phyloP scores from a whole-genome alignment of 768 basidiomycete genomes.

The Mycena crocata region DNA sequence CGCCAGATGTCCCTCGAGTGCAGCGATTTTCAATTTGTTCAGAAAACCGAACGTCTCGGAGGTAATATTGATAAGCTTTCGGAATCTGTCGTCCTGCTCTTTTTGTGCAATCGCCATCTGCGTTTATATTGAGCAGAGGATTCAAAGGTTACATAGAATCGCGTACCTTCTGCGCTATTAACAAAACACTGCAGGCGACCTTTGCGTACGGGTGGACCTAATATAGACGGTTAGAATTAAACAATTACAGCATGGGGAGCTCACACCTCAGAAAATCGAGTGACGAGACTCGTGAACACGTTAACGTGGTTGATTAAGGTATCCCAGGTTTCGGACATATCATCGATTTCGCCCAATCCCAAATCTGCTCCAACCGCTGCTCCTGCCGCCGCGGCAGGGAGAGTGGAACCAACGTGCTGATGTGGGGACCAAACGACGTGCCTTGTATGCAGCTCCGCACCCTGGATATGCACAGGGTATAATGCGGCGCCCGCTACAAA shows the following conservation, averaged over 20 bases:
- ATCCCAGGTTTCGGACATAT: background rate
- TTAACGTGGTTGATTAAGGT: conserved; percentile 6
- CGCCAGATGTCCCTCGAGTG: conserved; percentile 25
- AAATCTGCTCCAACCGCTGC: no score
- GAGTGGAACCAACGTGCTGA: background rate
- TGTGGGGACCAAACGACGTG: background rate
- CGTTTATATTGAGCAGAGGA: no score
- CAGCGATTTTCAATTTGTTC: conserved; percentile 5
- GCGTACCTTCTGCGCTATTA: conserved; percentile 19
- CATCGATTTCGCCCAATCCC: background rate
- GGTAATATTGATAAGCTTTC: conserved; percentile 9
- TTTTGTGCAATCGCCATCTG: conserved; percentile 12
- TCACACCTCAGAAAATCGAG: conserved; percentile 13
- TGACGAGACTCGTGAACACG: conserved; percentile 1
- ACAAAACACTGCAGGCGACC: conserved; percentile 17
- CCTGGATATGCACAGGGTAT: background rate
- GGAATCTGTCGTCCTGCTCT: conserved; percentile 14
- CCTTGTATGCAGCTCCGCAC: background rate
- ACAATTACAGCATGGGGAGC: background rate
- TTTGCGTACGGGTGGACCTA: conserved; percentile 23
- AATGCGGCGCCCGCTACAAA: background rate
- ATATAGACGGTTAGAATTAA: background rate
- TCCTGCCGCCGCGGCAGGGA: background rate
- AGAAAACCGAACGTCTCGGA: conserved; percentile 4
- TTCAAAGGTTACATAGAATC: no score